Percentiles rank a stretch among this genome's conserved stretches.
These are phyloP conservation scores for Arthroderma sp. DNA, from an alignment of 2,329 filamentous ascomycete species.

Conservation along the genomic window DNA sequence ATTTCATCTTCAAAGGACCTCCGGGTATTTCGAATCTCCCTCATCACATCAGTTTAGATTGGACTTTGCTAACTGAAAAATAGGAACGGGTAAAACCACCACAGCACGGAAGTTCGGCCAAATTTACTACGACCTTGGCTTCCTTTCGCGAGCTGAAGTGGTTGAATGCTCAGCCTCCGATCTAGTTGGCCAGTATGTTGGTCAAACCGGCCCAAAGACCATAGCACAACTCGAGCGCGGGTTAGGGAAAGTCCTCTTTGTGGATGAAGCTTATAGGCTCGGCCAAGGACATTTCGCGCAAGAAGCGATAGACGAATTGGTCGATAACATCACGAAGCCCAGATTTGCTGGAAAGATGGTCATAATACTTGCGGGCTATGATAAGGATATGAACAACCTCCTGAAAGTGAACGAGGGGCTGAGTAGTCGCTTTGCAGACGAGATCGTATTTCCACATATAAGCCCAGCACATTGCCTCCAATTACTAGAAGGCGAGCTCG, in stretches of 20 bases:
- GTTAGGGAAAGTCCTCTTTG: conserved; percentile 53
- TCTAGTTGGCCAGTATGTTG: conserved; percentile 54
- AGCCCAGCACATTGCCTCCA: conserved; percentile 30
- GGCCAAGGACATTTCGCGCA: conserved; percentile 44
- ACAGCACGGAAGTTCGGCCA: conserved; percentile 63
- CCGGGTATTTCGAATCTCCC: conserved; percentile 36
- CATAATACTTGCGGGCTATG: conserved; percentile 57
- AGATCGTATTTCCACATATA: conserved; percentile 42
- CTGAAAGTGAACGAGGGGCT: conserved; percentile 50
- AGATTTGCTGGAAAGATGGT: conserved; percentile 48
- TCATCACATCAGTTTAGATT: conserved; percentile 1
- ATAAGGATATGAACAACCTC: conserved; percentile 50
- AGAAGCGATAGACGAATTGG: conserved; percentile 41
- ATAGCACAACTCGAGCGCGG: conserved; percentile 46
- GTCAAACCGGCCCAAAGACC: conserved; percentile 57
- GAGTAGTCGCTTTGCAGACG: conserved; percentile 51
- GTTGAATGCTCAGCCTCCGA: conserved; percentile 56
- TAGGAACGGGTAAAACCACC: conserved; percentile 58
- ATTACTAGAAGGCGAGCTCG: conserved; percentile 25
- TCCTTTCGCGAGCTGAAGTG: conserved; percentile 48
- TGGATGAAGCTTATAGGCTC: conserved; percentile 61
- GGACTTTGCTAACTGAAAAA: background rate
- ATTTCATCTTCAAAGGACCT: conserved; percentile 54
- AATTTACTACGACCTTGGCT: conserved; percentile 61
- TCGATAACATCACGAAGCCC: conserved; percentile 42